Evolutionary conservation across 768 basidiomycete species (phyloP), one percentile per base, ranked within the genome.

Genomic region (Lentinula boryana): DNA sequence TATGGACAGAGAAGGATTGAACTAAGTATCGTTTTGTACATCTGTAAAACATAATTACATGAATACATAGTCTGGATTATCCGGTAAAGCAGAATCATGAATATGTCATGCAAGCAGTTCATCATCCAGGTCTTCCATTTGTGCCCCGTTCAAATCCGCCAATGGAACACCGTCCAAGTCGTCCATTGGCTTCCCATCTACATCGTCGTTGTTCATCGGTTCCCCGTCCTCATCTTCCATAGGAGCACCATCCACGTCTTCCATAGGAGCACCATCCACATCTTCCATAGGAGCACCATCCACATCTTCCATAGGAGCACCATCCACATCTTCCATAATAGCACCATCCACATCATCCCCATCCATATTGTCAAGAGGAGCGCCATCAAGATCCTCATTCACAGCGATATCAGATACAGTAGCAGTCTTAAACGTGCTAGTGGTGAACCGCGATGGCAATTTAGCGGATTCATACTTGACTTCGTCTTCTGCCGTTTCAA

Each of bases 341-440:
- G 72, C 76, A 0, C 79, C 75, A 66, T 79, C 72, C 46, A 74
- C 71, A 64, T 60, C 36, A 15, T 60, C 31, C 65, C 52, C 56
- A 58, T 48, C 8, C 23, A 80, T 74, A 44, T 77, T 73, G n/a
- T 69, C 69, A 23, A 68, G 69, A 7, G 77, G 79, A 9, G 65
- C 70, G 8, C 77, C 72, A 63, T 78, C 77, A 79, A 52, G 76
- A 53, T 76, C 79, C 38, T 56, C 40, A 15, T 74, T 75, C 12
- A 57, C 64, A 38, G 66, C 74, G 38, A 66, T 64, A 46, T 71
- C 64, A n/a, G 35, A 52, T 33, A 65, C 69, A 16, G 73, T 80
- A 1, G 91, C 89, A 12, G 86, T 86, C 67, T 87, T 85, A 77
- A 93, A 93, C 13, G 88, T 80, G 66, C 84, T 89, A 5, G 85